Evolutionary conservation across 495 filamentous ascomycete species (phyloP), one percentile per base, ranked within the genome.

Genomic region (Friedmanniomyces simplex): DNA sequence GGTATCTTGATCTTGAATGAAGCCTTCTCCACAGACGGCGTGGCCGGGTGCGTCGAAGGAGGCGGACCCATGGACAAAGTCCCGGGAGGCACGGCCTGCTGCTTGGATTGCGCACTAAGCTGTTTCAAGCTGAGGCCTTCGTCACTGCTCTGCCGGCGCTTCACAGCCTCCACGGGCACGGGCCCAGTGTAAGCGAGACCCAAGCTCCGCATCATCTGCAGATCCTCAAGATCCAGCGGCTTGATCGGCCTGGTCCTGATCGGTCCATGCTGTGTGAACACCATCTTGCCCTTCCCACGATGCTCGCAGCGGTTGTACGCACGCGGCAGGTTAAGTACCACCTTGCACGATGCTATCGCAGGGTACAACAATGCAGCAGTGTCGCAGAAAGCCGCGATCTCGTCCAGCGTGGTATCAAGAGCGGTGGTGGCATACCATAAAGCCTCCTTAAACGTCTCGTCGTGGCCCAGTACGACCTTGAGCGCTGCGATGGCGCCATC

Each of bases 361-460:
- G 85, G 80, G 59, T 87, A 93, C 54, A 98, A 73, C 24, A 89
- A 70, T 14, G 71, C 73, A 66, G 87, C 91, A 41, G 96, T 74
- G 59, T 94, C 87, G 20, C 86, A 72, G 2, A 96, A 72, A 49
- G 88, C 83, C n/a, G 77, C 74, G 30, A 91, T 77, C 66, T 97
- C 90, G n/a, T 78, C 67, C 1, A 87, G 58, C 8, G 81, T 81
- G 54, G 89, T 77, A 30, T 67, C 65, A 0, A 78, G 74, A 0
- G 89, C 91, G 39, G 83, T 81, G n/a, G 89, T 77, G 20, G 89
- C 89, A 50, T 76, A 73, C 88, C 89, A 94, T 16, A 96, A 71
- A n/a, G 81, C 80, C 13, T 80, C 72, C 60, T 84, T 82, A 51
- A 97, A 67, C 2, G 73, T 73, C 16, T 72, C 52, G 53, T 91